Conservation (phyloP, 257 asterid species). For the Lycium barbarum region DNA sequence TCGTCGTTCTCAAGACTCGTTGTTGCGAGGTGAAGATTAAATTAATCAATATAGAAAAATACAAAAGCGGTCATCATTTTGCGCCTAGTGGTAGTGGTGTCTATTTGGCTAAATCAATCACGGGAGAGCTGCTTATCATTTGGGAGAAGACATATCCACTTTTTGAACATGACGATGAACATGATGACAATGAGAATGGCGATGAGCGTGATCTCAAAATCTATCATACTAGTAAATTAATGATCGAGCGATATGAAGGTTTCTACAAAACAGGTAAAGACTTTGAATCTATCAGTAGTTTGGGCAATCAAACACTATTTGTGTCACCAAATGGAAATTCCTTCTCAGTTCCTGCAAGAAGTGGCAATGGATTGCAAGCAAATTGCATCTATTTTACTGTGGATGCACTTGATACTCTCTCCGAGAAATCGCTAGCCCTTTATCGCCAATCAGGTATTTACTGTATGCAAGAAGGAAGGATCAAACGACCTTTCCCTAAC, state of each 20-base stretch:
- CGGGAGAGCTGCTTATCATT: neutral
- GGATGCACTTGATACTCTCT: conserved; percentile 27
- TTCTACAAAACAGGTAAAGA: neutral
- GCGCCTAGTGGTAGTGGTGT: neutral
- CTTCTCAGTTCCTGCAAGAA: conserved; percentile 7
- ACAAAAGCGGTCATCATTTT: neutral
- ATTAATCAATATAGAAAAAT: neutral
- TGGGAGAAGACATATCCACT: neutral
- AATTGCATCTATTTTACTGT: neutral
- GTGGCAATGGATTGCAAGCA: conserved; percentile 14
- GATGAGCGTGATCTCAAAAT: neutral
- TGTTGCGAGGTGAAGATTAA: neutral
- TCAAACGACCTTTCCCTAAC: neutral
- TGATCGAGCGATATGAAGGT: neutral
- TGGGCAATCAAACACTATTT: conserved; percentile 25
- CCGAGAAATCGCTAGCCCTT: neutral
- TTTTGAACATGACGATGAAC: neutral
- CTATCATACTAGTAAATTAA: neutral
- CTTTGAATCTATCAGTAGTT: neutral
- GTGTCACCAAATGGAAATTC: neutral
- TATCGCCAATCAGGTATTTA: conserved; percentile 15
- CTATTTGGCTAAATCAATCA: neutral
- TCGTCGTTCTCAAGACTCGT: neutral
- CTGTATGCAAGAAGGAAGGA: conserved; percentile 1
- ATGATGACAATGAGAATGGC: neutral